Conservation (phyloP, 2,329 filamentous ascomycete species). For the Sporothrix euskadiensis region DNA sequence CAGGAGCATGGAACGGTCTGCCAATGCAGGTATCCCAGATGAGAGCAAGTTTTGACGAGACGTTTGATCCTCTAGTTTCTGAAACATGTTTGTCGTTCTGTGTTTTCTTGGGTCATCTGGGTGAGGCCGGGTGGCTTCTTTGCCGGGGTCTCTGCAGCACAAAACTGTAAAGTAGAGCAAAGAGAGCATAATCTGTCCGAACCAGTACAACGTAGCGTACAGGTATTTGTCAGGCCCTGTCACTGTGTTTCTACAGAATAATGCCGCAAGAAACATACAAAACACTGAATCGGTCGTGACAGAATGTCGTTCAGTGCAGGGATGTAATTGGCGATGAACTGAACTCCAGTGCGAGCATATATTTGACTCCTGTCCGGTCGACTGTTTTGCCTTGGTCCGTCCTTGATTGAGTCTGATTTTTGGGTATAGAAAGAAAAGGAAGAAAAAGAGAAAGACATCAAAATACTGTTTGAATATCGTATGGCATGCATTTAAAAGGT, state of each 20-base stretch:
- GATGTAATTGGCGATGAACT: background rate
- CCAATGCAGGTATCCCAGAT: background rate
- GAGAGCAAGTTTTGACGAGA: background rate
- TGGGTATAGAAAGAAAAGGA: no score
- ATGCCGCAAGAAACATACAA: background rate
- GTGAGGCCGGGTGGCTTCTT: background rate
- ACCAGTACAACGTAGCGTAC: background rate
- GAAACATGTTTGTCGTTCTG: background rate
- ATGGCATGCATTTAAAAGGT: no score
- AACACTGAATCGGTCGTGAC: background rate
- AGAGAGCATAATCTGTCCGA: background rate
- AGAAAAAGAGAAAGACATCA: no score
- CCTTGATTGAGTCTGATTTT: no score
- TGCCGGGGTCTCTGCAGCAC: background rate
- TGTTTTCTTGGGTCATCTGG: background rate
- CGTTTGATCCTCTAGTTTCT: conserved; percentile 18
- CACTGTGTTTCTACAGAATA: conserved; percentile 6
- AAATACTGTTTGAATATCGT: no score
- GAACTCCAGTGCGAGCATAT: background rate
- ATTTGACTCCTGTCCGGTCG: background rate
- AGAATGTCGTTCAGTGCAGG: background rate
- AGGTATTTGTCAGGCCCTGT: background rate
- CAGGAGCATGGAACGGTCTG: background rate
- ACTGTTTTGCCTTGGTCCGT: no score
- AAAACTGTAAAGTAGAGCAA: background rate